Percentiles rank a stretch among this genome's conserved stretches.
Evolutionary conservation across 2,329 filamentous ascomycete genomes (phyloP).

Genomic region (Alternaria brassicae): DNA sequence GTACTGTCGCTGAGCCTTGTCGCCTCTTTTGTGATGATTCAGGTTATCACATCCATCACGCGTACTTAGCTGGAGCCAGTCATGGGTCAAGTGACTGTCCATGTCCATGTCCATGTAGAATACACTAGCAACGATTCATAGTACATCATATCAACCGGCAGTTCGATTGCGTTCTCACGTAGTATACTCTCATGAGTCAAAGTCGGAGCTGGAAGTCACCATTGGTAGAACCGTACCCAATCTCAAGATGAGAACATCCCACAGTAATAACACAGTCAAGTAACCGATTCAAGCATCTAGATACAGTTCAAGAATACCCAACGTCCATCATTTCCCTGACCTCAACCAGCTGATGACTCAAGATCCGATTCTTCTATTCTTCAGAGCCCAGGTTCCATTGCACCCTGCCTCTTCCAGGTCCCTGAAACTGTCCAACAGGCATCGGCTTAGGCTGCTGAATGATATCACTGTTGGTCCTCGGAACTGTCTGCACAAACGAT

Average conservation of each 20-base stretch:
- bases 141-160: not conserved
- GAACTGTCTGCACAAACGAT: slow-evolving; percentile 19
- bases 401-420: slow-evolving; percentile 32
- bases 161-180: not conserved
- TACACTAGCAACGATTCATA: not conserved
- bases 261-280: not conserved
- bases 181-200: not conserved
- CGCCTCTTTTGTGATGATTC: not conserved
- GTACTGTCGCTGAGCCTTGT: not conserved
- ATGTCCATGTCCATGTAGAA: not conserved
- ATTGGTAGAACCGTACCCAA: not conserved
- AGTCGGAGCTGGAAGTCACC: not conserved
- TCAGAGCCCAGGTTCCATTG: slow-evolving; percentile 48
- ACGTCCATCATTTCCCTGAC: not conserved
- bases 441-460: slow-evolving; percentile 39
- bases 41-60: not conserved
- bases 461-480: slow-evolving; percentile 38
- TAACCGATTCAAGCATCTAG: not conserved
- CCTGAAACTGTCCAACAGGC: slow-evolving; percentile 26
- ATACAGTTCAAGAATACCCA: not conserved
- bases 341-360: not conserved
- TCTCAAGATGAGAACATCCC: not conserved
- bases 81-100: not conserved
- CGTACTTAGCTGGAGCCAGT: too few relatives aligned
- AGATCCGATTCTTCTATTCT: slow-evolving; percentile 5